phyloP scores from a whole-genome alignment of 129 eudicot genomes.

The Rutidosis leptorrhynchoides region DNA sequence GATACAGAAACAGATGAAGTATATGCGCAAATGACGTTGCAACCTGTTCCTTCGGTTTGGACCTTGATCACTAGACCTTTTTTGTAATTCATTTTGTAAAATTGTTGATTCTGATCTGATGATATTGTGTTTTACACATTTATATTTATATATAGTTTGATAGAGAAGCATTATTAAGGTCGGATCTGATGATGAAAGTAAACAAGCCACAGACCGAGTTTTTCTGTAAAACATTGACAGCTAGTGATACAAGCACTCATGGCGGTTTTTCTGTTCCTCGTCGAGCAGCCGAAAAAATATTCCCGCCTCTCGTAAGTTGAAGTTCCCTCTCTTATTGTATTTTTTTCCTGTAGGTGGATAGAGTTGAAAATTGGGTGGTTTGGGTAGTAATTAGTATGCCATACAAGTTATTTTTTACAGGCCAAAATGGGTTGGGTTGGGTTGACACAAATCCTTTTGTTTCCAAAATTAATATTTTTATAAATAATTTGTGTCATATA shows the following conservation, averaged over 20 bases:
- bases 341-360: conserved; percentile 2
- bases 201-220: conserved; percentile 91
- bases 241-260: conserved; percentile 99
- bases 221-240: conserved; percentile 93
- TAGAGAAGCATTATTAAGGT: conserved; percentile 82
- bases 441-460: not conserved
- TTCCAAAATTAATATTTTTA: not conserved
- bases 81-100: not conserved
- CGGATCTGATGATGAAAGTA: conserved; percentile 69
- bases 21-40: conserved; percentile 97
- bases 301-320: conserved; percentile 76
- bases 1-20: conserved; percentile 99
- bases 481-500: not conserved
- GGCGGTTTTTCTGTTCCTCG: conserved; percentile 99
- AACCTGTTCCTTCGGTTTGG: conserved; percentile 87
- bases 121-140: conserved; percentile 6
- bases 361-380: conserved; percentile 9
- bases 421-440: not conserved
- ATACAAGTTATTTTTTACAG: not conserved
- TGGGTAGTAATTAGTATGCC: not conserved
- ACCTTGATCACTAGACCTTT: conserved; percentile 2
- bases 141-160: conserved; percentile 67
- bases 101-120: conserved; percentile 11
- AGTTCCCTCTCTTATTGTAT: not conserved
- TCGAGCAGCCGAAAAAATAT: conserved; percentile 94